Evolutionary conservation across 164 flowering plant genomes (phyloP).

Genomic region (Liquidambar formosana): DNA sequence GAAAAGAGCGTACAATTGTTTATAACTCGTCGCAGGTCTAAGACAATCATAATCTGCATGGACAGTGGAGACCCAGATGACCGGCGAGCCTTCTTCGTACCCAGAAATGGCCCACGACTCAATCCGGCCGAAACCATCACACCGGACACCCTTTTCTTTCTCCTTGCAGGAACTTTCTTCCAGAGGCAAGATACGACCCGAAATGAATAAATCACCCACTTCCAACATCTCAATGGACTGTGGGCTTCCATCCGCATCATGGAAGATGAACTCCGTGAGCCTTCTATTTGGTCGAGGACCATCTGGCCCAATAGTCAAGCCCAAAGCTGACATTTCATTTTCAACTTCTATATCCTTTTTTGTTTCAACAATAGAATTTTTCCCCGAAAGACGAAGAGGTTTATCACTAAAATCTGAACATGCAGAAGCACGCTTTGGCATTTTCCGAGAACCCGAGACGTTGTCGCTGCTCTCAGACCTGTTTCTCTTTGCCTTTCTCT

Average conservation of each 20-base stretch:
- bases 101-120: conserved; percentile 90
- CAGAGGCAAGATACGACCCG: conserved; percentile 65
- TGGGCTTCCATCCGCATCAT: conserved; percentile 52
- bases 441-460: conserved; percentile 31
- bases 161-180: conserved; percentile 49
- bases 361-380: conserved; percentile 38
- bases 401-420: conserved; percentile 69
- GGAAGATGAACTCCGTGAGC: conserved; percentile 68
- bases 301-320: conserved; percentile 49
- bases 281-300: conserved; percentile 62
- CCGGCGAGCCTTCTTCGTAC: conserved; percentile 80
- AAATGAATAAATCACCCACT: conserved; percentile 59
- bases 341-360: conserved; percentile 47
- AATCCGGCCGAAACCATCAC: conserved; percentile 87
- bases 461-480: neutral
- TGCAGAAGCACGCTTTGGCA: conserved; percentile 82
- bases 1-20: conserved; percentile 58
- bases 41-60: conserved; percentile 78
- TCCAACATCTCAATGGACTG: conserved; percentile 78
- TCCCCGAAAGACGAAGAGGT: conserved; percentile 39
- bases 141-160: conserved; percentile 58
- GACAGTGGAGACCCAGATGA: conserved; percentile 80
- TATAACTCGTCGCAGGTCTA: conserved; percentile 63
- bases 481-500: too few relatives aligned
- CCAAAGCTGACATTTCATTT: conserved; percentile 63